Percentiles rank a stretch among this genome's conserved stretches.
Conservation (phyloP, 352 stramenopile species). For the Halophytophthora batemanensis region DNA sequence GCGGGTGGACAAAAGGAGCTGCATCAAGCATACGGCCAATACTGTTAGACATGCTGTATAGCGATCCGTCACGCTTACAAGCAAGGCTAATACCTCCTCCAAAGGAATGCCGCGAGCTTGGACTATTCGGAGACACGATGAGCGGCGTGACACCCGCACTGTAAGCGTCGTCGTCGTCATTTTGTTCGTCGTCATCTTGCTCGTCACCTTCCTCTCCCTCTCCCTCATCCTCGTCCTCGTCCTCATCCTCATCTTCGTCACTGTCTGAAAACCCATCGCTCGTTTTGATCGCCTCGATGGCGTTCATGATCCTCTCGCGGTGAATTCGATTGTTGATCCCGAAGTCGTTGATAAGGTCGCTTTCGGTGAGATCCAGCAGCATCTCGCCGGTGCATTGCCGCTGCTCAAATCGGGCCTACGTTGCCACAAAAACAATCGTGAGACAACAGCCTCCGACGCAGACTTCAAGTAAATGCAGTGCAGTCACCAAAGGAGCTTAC, state of each 20-base stretch:
- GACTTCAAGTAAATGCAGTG: no score
- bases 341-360: conserved; percentile 75
- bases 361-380: conserved; percentile 68
- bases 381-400: conserved; percentile 65
- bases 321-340: conserved; percentile 61
- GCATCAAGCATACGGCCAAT: not conserved
- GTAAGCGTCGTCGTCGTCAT: conserved; percentile 14
- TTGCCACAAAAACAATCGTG: not conserved
- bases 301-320: conserved; percentile 68
- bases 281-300: conserved; percentile 76
- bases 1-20: conserved; percentile 28
- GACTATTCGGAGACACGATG: no score
- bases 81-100: conserved; percentile 14
- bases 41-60: not conserved
- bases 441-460: no score
- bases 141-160: not conserved
- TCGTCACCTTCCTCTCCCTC: conserved; percentile 32
- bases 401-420: conserved; percentile 62
- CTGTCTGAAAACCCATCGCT: conserved; percentile 65
- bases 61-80: not conserved
- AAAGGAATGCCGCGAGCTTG: conserved; percentile 11
- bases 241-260: conserved; percentile 49
- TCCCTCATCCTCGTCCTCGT: conserved; percentile 32
- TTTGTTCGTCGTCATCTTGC: conserved; percentile 18
- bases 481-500: conserved; percentile 22